These are phyloP conservation scores for Capronia epimyces DNA, from an alignment of 2,329 filamentous ascomycete species.

Conservation along the genomic window DNA sequence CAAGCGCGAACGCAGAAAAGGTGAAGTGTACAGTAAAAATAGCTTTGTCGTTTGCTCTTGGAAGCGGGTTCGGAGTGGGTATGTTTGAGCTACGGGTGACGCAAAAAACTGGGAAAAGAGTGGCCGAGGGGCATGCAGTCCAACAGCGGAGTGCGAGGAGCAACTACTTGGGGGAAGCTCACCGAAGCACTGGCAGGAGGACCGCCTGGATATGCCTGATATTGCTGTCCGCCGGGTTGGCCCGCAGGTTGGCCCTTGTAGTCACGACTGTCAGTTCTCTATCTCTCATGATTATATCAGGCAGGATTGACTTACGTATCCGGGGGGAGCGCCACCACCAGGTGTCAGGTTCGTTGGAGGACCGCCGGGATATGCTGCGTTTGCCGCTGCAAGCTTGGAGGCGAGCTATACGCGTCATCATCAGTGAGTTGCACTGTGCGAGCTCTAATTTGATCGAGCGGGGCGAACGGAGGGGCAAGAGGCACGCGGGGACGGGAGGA, in stretches of 20 bases:
- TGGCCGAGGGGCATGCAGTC: neutral
- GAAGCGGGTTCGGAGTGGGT: conserved; percentile 11
- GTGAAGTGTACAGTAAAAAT: conserved; percentile 1
- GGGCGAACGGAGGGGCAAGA: conserved; percentile 13
- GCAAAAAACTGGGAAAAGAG: conserved; percentile 13
- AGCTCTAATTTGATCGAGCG: conserved; percentile 5
- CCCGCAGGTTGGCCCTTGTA: conserved; percentile 28
- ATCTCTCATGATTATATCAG: conserved; percentile 3
- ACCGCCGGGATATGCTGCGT: conserved; percentile 33
- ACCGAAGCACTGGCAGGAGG: conserved; percentile 35
- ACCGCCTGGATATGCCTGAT: conserved; percentile 52
- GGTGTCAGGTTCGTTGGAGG: conserved; percentile 34
- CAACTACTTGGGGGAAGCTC: conserved; percentile 27
- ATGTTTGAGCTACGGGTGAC: conserved; percentile 14
- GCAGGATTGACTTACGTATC: conserved; percentile 49
- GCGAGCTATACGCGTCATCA: conserved; percentile 32
- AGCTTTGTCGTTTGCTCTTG: conserved; percentile 29
- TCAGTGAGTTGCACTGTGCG: conserved; percentile 7
- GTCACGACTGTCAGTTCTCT: conserved; percentile 5
- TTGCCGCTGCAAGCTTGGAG: conserved; percentile 37
- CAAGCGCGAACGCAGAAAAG: neutral
- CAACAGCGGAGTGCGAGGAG: conserved; percentile 1
- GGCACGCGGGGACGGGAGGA: conserved; percentile 1
- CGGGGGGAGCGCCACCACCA: conserved; percentile 34
- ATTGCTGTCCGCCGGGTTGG: conserved; percentile 39